phyloP scores from a whole-genome alignment of 768 basidiomycete genomes.

The Lentinula detonsa region DNA sequence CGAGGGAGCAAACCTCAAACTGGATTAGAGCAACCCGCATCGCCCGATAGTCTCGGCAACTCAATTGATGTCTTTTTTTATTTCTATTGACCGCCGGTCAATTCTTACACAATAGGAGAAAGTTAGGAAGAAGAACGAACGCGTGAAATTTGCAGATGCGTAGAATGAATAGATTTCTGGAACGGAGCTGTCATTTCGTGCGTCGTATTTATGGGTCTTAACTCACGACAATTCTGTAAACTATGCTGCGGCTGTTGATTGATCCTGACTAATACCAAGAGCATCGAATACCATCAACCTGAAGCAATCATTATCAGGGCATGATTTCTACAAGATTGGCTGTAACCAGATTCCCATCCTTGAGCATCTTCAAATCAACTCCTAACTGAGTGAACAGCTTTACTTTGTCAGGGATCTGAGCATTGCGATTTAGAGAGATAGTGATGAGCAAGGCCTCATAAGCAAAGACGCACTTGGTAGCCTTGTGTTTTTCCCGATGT shows the following conservation, averaged over 20 bases:
- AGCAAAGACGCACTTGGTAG: conserved; percentile 50
- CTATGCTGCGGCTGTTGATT: too few species aligned
- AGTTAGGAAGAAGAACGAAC: too few species aligned
- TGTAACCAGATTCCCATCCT: conserved; percentile 6
- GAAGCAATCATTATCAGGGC: not conserved
- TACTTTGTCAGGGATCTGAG: conserved; percentile 40
- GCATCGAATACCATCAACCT: not conserved
- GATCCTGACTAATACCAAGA: not conserved
- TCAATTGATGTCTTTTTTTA: too few species aligned
- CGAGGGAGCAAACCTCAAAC: too few species aligned
- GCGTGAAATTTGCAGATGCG: too few species aligned
- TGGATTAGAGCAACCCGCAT: not conserved
- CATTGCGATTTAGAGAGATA: not conserved
- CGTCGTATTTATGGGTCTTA: too few species aligned
- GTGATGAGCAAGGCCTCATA: too few species aligned
- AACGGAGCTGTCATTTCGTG: too few species aligned
- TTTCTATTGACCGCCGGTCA: too few species aligned
- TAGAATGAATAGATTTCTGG: too few species aligned
- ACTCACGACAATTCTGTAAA: too few species aligned
- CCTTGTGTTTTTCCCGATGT: conserved; percentile 70
- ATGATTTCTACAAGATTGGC: not conserved
- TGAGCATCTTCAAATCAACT: conserved; percentile 21
- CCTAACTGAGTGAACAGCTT: conserved; percentile 31
- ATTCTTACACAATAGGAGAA: too few species aligned
- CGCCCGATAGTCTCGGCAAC: not conserved